Conservation (phyloP, 2,329 filamentous ascomycete genomes). For the Stagonosporopsis chrysanthemi region DNA sequence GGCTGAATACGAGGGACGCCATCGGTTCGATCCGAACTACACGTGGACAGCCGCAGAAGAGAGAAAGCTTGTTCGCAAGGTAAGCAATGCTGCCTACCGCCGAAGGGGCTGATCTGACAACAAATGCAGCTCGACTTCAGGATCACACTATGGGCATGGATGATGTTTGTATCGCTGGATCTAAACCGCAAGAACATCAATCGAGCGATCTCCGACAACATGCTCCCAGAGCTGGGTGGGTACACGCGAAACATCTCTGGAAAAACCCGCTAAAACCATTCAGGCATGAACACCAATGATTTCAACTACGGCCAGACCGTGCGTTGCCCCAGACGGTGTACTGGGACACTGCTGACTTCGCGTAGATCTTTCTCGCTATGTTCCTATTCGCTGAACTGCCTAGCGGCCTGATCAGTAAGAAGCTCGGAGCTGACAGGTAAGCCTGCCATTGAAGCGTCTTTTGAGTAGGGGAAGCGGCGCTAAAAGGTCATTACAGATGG, state of each 20-base stretch:
- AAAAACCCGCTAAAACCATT: slow-evolving; percentile 2
- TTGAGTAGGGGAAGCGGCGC: neutral
- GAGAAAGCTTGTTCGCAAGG: slow-evolving; percentile 55
- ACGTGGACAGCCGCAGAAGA: slow-evolving; percentile 58
- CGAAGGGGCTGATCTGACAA: neutral
- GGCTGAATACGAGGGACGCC: slow-evolving; percentile 46
- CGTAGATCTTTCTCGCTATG: slow-evolving; percentile 43
- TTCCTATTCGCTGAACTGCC: slow-evolving; percentile 60
- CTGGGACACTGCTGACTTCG: slow-evolving; percentile 1
- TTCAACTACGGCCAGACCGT: slow-evolving; percentile 52
- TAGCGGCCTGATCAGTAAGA: slow-evolving; percentile 60
- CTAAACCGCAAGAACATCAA: slow-evolving; percentile 59
- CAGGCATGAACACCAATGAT: slow-evolving; percentile 42
- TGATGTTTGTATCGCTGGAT: slow-evolving; percentile 60
- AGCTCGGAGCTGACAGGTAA: slow-evolving; percentile 55
- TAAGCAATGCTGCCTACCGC: slow-evolving; percentile 20
- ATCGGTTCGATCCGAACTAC: slow-evolving; percentile 59
- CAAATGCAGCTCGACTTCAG: slow-evolving; percentile 34
- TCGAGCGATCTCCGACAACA: slow-evolving; percentile 47
- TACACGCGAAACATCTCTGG: neutral
- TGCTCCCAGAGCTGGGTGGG: slow-evolving; percentile 40
- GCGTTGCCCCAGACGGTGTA: neutral
- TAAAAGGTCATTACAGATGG: slow-evolving; percentile 29
- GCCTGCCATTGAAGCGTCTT: neutral
- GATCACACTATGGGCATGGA: slow-evolving; percentile 49